These are phyloP conservation scores for Colletotrichum sp. DNA, from an alignment of 2,329 filamentous ascomycete species.

Conservation along the genomic window DNA sequence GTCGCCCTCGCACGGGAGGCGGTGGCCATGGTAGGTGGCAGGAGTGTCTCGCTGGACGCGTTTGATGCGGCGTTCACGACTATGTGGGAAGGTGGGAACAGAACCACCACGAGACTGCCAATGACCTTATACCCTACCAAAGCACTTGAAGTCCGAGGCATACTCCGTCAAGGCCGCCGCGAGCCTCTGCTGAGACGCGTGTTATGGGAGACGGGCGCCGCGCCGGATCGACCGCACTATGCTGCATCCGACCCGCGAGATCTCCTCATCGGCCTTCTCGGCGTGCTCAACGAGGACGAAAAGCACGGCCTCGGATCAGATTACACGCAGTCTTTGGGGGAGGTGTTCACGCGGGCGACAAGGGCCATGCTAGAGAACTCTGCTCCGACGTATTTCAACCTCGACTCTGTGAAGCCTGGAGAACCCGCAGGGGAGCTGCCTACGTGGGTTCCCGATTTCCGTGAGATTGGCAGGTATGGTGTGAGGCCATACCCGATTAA, in stretches of 20 bases:
- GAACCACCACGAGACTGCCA: too few relatives aligned
- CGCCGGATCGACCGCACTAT: conserved; percentile 13
- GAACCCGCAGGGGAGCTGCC: neutral
- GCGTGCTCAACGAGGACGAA: conserved; percentile 16
- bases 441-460: conserved; percentile 23
- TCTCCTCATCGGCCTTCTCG: conserved; percentile 22
- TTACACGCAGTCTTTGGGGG: neutral
- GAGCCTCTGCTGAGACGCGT: neutral
- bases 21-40: conserved; percentile 27
- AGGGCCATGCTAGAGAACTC: neutral
- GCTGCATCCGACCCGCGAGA: conserved; percentile 27
- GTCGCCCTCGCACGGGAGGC: conserved; percentile 26
- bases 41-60: neutral
- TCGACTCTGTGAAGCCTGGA: conserved; percentile 16
- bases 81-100: neutral
- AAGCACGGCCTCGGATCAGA: neutral
- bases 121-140: too few relatives aligned
- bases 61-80: conserved; percentile 17
- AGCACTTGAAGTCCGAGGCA: neutral
- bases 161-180: rapidly evolving
- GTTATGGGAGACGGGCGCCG: neutral
- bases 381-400: neutral
- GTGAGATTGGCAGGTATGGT: neutral
- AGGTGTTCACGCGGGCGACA: conserved; percentile 15
- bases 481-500: neutral